These are phyloP conservation scores for Cercospora zeae-maydis DNA, from an alignment of 2,329 filamentous ascomycete genomes.

Conservation along the genomic window DNA sequence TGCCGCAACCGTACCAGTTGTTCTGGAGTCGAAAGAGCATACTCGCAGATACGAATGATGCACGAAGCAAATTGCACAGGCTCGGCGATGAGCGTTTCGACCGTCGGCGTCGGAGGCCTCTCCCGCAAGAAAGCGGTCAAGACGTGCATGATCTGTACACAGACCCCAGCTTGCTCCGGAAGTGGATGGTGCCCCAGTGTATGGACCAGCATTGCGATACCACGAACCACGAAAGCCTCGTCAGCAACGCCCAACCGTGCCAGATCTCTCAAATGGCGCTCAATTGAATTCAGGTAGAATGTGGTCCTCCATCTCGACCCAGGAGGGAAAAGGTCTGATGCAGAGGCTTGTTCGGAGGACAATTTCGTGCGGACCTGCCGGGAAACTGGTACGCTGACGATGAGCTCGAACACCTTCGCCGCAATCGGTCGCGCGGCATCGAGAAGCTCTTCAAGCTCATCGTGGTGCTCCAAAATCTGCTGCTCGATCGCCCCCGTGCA, in stretches of 20 bases:
- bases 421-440: slow-evolving; percentile 59
- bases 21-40: slow-evolving; percentile 1
- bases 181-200: slow-evolving; percentile 26
- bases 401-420: slow-evolving; percentile 53
- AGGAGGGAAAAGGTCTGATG: slow-evolving; percentile 63
- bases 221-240: slow-evolving; percentile 29
- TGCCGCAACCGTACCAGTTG: slow-evolving; percentile 2
- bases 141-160: slow-evolving; percentile 18
- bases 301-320: slow-evolving; percentile 63
- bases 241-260: slow-evolving; percentile 31
- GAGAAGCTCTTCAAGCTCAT: slow-evolving; percentile 77
- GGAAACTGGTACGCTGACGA: slow-evolving; percentile 52
- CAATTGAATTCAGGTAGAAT: slow-evolving; percentile 67
- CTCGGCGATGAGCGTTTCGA: slow-evolving; percentile 23
- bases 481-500: slow-evolving; percentile 59
- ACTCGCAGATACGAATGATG: slow-evolving; percentile 23
- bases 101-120: slow-evolving; percentile 21
- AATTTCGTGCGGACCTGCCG: slow-evolving; percentile 49
- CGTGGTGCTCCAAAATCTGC: slow-evolving; percentile 77
- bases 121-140: slow-evolving; percentile 31
- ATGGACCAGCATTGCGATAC: slow-evolving; percentile 27
- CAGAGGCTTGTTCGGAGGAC: slow-evolving; percentile 51
- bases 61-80: slow-evolving; percentile 23
- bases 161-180: slow-evolving; percentile 7
- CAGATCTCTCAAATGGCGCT: slow-evolving; percentile 53